phyloP scores from a whole-genome alignment of 2,329 filamentous ascomycete species.

The Calycina herbarum region DNA sequence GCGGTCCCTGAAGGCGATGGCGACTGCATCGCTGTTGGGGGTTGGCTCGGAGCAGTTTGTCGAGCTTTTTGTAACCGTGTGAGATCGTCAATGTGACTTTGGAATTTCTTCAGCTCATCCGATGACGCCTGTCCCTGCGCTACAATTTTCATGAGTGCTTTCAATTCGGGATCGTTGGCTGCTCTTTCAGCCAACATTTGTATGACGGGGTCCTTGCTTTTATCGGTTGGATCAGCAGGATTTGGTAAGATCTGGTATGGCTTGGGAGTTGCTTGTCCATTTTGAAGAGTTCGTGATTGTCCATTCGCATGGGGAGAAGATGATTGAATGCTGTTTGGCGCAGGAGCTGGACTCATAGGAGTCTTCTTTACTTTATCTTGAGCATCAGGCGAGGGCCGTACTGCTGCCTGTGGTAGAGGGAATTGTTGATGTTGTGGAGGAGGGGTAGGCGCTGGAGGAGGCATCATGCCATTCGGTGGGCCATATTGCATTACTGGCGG shows the following conservation, averaged over 20 bases:
- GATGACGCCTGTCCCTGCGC: slow-evolving; percentile 72
- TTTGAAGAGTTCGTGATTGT: slow-evolving; percentile 14
- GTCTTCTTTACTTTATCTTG: slow-evolving; percentile 26
- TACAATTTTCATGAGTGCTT: slow-evolving; percentile 80
- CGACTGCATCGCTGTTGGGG: slow-evolving; percentile 28
- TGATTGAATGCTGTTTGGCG: slow-evolving; percentile 9
- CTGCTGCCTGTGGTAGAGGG: slow-evolving; percentile 32
- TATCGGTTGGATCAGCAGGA: slow-evolving; percentile 31
- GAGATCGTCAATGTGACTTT: slow-evolving; percentile 78
- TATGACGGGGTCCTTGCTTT: slow-evolving; percentile 72
- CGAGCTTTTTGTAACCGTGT: slow-evolving; percentile 63
- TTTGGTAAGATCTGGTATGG: not conserved
- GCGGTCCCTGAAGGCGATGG: slow-evolving; percentile 20
- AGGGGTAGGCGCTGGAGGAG: slow-evolving; percentile 46
- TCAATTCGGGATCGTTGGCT: slow-evolving; percentile 69
- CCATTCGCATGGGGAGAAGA: slow-evolving; percentile 3
- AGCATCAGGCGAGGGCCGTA: slow-evolving; percentile 25
- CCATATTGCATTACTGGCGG: slow-evolving; percentile 64
- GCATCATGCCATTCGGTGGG: slow-evolving; percentile 62
- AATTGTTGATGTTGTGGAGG: slow-evolving; percentile 35
- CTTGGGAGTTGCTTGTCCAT: slow-evolving; percentile 11
- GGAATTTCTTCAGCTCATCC: slow-evolving; percentile 73
- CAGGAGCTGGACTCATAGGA: slow-evolving; percentile 17
- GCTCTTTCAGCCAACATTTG: slow-evolving; percentile 75
- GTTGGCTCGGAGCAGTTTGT: slow-evolving; percentile 49